Base-by-base conservation (phyloP, 495 filamentous ascomycete species). In the Beverwykella pulmonaria region DNA sequence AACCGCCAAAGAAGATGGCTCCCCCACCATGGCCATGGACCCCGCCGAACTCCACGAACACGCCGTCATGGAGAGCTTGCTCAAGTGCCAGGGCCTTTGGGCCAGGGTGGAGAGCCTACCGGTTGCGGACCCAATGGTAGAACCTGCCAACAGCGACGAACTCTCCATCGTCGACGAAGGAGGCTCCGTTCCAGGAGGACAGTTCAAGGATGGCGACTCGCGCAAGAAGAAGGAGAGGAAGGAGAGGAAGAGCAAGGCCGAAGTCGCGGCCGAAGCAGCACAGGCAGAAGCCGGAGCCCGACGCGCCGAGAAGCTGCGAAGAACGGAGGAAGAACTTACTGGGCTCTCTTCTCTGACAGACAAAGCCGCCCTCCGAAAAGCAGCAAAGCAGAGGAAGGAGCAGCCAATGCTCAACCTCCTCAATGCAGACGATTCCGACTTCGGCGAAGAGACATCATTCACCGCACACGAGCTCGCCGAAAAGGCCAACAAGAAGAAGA, bases 401-500 rank as follows among this genome's bases (percentile, higher is more conserved):
- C 75, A 79, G 70, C 36, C 57, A 19, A 30, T 41, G 48, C 72
- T 80, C 44, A 62, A 47, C 53, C 47, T 47, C 17, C 39, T 50
- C 23, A 66, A 74, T 49, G 80, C 75, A 32, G 77, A 81, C 8
- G 80, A 84, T 58, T 88, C 85, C 22, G 89, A 92, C 74, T 85
- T 91, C 48, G 88, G 87, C 61, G 89, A 91, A 54, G 86, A 88
- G 70, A 80, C 81, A 34, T 75, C 79, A 25, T 80, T 91, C 49
- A 85, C 84, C 20, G 76, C 83, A 1, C 76, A 81, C 27, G 88
- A 91, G 61, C 88, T 89, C 0, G 89, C 88, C 54, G 90, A 94
- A 64, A 98, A 98, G 78, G 90, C 87, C 2, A 81, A 82, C 53
- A 88, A 89, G 71, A 96, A 92, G 81, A 94, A 93, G 78, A 90